Evolutionary conservation across 2,329 filamentous ascomycete genomes (phyloP), one percentile per base, ranked within the genome.

Genomic region (Claviceps sp.): DNA sequence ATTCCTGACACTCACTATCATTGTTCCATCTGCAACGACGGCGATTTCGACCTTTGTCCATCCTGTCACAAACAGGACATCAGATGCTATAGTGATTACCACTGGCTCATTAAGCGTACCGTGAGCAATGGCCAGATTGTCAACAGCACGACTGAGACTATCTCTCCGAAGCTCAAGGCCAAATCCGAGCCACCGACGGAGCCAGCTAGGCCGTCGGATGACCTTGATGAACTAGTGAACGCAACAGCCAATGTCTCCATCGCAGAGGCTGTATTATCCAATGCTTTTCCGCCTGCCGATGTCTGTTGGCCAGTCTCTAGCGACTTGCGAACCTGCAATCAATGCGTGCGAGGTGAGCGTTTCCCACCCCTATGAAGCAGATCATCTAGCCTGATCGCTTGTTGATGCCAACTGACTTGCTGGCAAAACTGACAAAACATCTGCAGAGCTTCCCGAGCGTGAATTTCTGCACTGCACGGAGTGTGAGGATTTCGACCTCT

Each of bases 81-180:
- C 53, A 79, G 86, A 42, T 98, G 94, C 72, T 78, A 82, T 56
- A 83, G 83, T 52, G 78, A 83, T 34, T 78, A 81, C 56, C 93
- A 98, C 71, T 96, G 89, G 90, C 75, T 98, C 68, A 91, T 97
- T 67, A 96, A 95, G 79, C 85, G 93, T 53, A 82, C 80, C 56
- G 80, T 95, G 55, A 76, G 83, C 61, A 78, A 89, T 53, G 91
- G 90, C 49, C 75, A 80, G 56, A 83, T 96, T 52, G 78, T 88
- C 58, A 88, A 82, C 68, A 96, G 90, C 74, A 88, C 80, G 22
- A 96, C 90, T 1, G 87, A 95, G 69, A 86, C 77, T 23, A 76
- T 95, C 53, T 74, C 79, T 39, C 82, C 86, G 51, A 88, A 85
- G 70, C 61, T 68, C 23, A 73, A 73, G 61, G 50, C 60, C 44